phyloP scores from a whole-genome alignment of 2,329 filamentous ascomycete species.

The Hymenoscyphus albidus region DNA sequence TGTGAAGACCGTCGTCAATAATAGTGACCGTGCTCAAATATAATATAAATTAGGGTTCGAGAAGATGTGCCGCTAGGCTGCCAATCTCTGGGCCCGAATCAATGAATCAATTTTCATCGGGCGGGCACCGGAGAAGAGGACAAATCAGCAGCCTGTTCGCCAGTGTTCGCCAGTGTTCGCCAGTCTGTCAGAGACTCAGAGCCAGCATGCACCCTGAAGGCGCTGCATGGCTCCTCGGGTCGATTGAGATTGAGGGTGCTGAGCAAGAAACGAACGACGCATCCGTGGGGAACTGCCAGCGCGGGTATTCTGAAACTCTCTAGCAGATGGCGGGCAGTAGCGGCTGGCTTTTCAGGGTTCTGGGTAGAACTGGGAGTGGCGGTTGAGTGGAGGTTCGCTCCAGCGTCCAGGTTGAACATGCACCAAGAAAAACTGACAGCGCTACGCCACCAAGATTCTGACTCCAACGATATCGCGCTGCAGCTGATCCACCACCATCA shows the following conservation, averaged over 20 bases:
- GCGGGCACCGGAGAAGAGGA: background rate
- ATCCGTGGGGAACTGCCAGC: background rate
- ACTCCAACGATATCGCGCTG: background rate
- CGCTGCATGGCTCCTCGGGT: no score
- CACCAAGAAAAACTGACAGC: background rate
- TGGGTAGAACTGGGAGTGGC: no score
- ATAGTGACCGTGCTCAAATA: background rate
- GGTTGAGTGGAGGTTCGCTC: no score
- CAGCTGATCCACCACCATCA: no score
- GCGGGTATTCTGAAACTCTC: background rate
- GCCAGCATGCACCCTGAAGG: background rate
- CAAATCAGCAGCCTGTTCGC: background rate
- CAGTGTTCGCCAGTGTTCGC: no score
- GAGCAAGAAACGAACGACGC: background rate
- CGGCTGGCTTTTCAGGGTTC: background rate
- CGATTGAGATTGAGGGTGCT: background rate
- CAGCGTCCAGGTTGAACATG: background rate
- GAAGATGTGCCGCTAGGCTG: background rate
- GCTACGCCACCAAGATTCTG: background rate
- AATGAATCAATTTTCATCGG: background rate
- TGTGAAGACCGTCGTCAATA: background rate
- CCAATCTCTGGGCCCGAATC: background rate
- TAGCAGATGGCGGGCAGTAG: no score
- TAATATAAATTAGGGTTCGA: background rate
- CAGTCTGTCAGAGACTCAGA: no score